Conservation (phyloP, 140 eudicot species). For the Eryngium alpinum region DNA sequence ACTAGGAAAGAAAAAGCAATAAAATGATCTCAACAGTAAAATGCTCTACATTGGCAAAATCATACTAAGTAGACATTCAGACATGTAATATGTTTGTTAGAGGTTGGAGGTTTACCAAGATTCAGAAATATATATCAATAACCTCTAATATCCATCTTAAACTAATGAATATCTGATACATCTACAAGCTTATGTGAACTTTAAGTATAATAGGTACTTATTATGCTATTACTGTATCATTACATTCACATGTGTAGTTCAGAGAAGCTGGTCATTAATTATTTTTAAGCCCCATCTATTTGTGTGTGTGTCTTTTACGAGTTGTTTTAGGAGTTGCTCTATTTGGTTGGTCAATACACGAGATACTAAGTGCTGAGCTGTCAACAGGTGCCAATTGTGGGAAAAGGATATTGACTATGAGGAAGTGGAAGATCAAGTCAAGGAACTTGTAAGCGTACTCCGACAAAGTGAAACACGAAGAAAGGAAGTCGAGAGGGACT, state of each 20-base stretch:
- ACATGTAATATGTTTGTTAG: background rate
- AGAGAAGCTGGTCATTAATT: background rate
- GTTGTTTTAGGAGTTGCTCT: background rate
- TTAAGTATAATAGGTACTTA: background rate
- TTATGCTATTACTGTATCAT: background rate
- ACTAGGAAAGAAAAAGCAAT: background rate
- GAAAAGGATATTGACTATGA: conserved; percentile 76
- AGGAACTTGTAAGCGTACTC: conserved; percentile 73
- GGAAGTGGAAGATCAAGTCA: conserved; percentile 94
- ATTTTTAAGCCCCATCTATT: background rate
- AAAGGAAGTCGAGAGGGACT: conserved; percentile 82
- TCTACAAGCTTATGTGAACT: background rate
- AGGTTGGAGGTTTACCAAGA: background rate
- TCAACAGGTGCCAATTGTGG: conserved; percentile 78
- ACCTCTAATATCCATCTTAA: background rate
- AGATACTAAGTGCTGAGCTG: conserved; percentile 13
- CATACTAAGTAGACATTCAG: background rate
- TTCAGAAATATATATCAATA: background rate
- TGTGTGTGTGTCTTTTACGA: background rate
- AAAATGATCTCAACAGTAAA: background rate
- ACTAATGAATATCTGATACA: background rate
- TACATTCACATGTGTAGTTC: background rate
- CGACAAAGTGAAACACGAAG: conserved; percentile 81
- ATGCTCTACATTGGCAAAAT: background rate
- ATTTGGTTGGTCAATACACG: background rate